Conservation (phyloP, 495 filamentous ascomycete genomes). For the Staphylotrichum tortipilum region DNA sequence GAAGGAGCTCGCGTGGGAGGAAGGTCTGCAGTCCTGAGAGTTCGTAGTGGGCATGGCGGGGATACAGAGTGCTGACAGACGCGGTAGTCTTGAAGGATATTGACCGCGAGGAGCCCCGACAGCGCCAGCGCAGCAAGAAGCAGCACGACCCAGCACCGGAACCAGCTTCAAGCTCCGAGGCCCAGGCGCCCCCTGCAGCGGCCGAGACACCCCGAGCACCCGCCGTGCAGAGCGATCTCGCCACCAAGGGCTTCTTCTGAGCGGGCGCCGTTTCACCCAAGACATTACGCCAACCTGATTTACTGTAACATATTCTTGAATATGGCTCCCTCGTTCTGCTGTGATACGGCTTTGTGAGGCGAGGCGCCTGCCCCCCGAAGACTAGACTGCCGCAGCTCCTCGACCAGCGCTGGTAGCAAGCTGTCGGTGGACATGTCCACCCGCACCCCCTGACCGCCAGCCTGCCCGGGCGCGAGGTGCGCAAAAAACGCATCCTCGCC, state of each 20-base stretch:
- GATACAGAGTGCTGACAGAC: slow-evolving; percentile 14
- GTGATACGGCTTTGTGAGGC: neutral
- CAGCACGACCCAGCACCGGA: slow-evolving; percentile 1
- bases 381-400: slow-evolving; percentile 22
- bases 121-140: slow-evolving; percentile 39
- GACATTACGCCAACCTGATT: neutral
- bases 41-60: no score
- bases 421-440: slow-evolving; percentile 47
- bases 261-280: neutral
- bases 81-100: slow-evolving; percentile 66
- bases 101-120: slow-evolving; percentile 63
- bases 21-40: slow-evolving; percentile 44
- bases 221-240: slow-evolving; percentile 8
- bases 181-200: neutral
- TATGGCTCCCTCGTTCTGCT: slow-evolving; percentile 14
- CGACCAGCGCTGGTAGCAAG: slow-evolving; percentile 46
- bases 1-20: slow-evolving; percentile 81
- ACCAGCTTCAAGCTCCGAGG: neutral
- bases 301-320: slow-evolving; percentile 48
- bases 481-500: slow-evolving; percentile 66
- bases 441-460: slow-evolving; percentile 41
- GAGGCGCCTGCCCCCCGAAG: neutral
- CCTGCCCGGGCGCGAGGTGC: slow-evolving; percentile 37
- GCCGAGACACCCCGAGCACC: neutral
- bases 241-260: slow-evolving; percentile 36